Conservation (phyloP, 1,284 basidiomycete species). For the Acaromyces ingoldii region DNA sequence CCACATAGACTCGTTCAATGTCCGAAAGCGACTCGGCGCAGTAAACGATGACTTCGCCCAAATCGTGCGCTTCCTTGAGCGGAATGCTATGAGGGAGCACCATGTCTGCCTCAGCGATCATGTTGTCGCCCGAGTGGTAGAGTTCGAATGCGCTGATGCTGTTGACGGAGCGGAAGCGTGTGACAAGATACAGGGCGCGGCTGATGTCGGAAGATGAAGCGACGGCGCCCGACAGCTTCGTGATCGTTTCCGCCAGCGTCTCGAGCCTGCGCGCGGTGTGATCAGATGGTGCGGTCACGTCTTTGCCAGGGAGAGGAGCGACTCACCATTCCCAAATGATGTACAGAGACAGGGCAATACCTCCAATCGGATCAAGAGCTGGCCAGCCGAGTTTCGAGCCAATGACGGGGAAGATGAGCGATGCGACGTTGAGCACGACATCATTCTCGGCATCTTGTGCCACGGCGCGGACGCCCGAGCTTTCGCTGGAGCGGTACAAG, state of each 20-base stretch:
- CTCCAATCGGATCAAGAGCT: constrained; percentile 46
- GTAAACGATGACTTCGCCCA: constrained; percentile 48
- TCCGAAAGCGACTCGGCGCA: constrained; percentile 37
- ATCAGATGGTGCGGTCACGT: no score
- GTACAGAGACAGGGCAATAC: constrained; percentile 12
- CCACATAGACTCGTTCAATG: constrained; percentile 41
- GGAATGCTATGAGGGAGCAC: constrained; percentile 39
- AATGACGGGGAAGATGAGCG: constrained; percentile 57
- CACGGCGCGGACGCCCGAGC: constrained; percentile 51
- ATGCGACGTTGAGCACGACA: constrained; percentile 58
- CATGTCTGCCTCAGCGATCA: constrained; percentile 47
- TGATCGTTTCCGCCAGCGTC: constrained; percentile 11
- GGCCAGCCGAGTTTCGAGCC: constrained; percentile 29
- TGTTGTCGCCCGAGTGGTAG: constrained; percentile 46
- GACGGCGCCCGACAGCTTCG: constrained; percentile 12
- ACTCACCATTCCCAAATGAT: constrained; percentile 12
- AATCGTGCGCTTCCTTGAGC: constrained; percentile 47
- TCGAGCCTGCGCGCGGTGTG: no score
- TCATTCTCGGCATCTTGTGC: constrained; percentile 58
- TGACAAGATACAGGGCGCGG: constrained; percentile 33
- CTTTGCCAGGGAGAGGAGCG: no score
- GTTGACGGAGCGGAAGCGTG: constrained; percentile 43
- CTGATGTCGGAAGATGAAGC: constrained; percentile 11
- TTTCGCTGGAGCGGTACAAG: constrained; percentile 51
- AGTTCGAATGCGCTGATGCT: constrained; percentile 45